Conservation (phyloP, 805 yeast genomes). For the Candida yuanshanica region DNA sequence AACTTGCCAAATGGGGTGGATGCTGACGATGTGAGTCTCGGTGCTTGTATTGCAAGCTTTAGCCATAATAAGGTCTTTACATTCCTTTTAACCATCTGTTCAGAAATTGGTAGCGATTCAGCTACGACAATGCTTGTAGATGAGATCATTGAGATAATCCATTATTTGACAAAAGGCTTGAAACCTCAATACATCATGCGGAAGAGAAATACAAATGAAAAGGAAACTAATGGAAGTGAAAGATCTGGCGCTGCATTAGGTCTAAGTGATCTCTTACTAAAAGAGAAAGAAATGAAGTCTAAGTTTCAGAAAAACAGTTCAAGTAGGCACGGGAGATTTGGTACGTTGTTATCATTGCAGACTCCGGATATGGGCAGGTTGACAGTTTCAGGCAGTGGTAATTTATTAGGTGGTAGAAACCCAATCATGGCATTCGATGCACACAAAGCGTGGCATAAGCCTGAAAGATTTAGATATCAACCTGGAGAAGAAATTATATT, state of each 20-base stretch:
- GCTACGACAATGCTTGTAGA: slow-evolving; percentile 56
- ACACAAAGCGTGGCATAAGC: slow-evolving; percentile 58
- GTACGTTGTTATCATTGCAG: slow-evolving; percentile 72
- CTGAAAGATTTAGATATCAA: slow-evolving; percentile 24
- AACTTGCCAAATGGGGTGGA: slow-evolving; percentile 53
- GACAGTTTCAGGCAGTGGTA: slow-evolving; percentile 71
- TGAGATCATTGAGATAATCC: slow-evolving; percentile 64
- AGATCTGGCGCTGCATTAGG: slow-evolving; percentile 1
- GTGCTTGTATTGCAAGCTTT: slow-evolving; percentile 51
- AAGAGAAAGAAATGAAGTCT: slow-evolving; percentile 52
- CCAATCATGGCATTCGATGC: slow-evolving; percentile 62
- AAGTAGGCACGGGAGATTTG: slow-evolving; percentile 86
- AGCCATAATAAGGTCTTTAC: slow-evolving; percentile 67
- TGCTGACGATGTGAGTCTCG: slow-evolving; percentile 62
- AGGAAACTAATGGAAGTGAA: neutral
- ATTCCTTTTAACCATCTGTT: slow-evolving; percentile 64
- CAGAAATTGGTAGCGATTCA: slow-evolving; percentile 59
- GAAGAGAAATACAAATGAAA: neutral
- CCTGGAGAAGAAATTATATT: slow-evolving; percentile 25
- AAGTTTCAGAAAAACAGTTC: slow-evolving; percentile 45
- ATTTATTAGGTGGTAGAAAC: slow-evolving; percentile 42
- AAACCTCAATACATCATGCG: slow-evolving; percentile 25
- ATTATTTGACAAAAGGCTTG: slow-evolving; percentile 55
- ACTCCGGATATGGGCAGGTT: slow-evolving; percentile 52
- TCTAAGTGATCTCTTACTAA: slow-evolving; percentile 40